phyloP scores from a whole-genome alignment of 2,329 filamentous ascomycete species.

The Atkinsonella texensis region DNA sequence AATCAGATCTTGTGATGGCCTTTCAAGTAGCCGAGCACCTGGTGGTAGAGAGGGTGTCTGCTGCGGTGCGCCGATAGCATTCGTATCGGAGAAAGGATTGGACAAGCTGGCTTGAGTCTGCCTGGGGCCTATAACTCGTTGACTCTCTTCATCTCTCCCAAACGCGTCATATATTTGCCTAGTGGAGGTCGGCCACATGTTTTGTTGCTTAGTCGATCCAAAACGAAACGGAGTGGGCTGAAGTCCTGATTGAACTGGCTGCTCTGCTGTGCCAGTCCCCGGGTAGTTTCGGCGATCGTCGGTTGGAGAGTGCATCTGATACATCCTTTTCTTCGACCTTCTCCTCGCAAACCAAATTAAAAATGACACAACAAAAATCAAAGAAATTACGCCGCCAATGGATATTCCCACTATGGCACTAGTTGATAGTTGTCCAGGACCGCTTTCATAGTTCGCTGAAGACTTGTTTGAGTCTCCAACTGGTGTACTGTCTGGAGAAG shows the following conservation, averaged over 20 bases:
- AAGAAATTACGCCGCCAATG: constrained; percentile 32
- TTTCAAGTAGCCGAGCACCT: background rate
- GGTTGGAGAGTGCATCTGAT: background rate
- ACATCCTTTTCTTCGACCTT: constrained; percentile 14
- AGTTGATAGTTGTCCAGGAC: constrained; percentile 7
- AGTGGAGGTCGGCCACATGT: background rate
- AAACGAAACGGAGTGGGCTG: background rate
- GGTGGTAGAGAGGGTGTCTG: constrained; percentile 3
- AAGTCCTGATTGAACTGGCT: background rate
- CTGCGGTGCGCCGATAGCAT: constrained; percentile 25
- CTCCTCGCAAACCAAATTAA: constrained; percentile 39
- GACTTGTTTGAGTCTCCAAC: background rate
- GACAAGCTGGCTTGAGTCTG: constrained; percentile 8
- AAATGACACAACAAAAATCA: constrained; percentile 30
- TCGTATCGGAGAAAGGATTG: constrained; percentile 36
- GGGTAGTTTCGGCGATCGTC: background rate
- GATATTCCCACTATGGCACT: constrained; percentile 38
- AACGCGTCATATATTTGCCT: background rate
- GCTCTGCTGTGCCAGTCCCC: background rate
- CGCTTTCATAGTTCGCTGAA: background rate
- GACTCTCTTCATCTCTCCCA: background rate
- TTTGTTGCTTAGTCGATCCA: background rate
- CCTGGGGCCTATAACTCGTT: background rate
- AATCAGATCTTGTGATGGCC: background rate
- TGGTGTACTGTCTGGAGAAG: background rate